Evolutionary conservation across 2,329 filamentous ascomycete genomes (phyloP), one percentile per base, ranked within the genome.

Genomic region (Monilinia vaccinii-corymbosi): DNA sequence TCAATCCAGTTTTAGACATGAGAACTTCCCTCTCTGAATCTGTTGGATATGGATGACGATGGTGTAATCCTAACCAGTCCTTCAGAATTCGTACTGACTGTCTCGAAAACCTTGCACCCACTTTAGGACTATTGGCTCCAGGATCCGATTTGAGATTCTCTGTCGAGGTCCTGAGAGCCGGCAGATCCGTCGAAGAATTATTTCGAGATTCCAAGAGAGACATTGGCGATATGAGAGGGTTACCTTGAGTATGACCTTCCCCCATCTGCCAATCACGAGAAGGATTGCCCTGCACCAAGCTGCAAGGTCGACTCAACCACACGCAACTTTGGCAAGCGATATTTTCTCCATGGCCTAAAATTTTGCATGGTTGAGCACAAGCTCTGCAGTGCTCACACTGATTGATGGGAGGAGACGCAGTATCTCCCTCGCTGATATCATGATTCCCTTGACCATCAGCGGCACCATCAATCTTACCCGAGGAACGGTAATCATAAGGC

Each of bases 21-120:
- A 97, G 78, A 63, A 84, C 81, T 65, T 91, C 88, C 70, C 93
- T 95, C 71, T 96, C 89, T 61, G 91, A 85, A 47, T 96, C 91
- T 38, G 84, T 92, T 6, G 92, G 91, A 71, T 96, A 97, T 0
- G 91, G 92, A 67, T 95, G 89, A 56, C 88, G 81, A 68, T 82
- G 83, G 71, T 96, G 91, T 8, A 84, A 85, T 0, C 86, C 82
- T 36, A 96, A 80, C 92, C 92, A 97, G 67, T 86, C 85, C 74
- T 93, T 93, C 55, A 97, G 75, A 45, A 91, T 82, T 67, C 87
- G 88, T 63, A 94, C 82, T 0, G 90, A 89, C 66, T 91, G 86
- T 64, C 88, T 79, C 5, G 91, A 90, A 73, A 97, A 92, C 16
- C 90, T 83, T 55, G 87, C 83, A 57, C 84, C 88, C 63, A 83